These are phyloP conservation scores for Phyllosticta citribraziliensis DNA, from an alignment of 2,329 filamentous ascomycete genomes.

Conservation along the genomic window DNA sequence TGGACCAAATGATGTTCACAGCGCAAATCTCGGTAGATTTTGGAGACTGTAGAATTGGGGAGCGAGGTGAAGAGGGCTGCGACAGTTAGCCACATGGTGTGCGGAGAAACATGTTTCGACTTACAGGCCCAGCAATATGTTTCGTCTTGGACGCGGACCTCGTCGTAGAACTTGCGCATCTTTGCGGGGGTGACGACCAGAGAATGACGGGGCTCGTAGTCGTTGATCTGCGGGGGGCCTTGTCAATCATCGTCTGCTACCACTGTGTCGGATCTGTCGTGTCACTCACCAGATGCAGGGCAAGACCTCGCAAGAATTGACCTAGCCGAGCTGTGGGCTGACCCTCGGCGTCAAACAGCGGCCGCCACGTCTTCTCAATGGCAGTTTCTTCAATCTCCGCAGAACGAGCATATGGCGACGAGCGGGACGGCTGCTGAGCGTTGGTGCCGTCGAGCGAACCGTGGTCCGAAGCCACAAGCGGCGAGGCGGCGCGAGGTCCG, in stretches of 20 bases:
- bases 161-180: conserved; percentile 62
- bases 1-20: conserved; percentile 42
- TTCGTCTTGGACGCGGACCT: conserved; percentile 55
- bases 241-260: neutral
- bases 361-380: conserved; percentile 64
- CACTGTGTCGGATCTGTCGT: neutral
- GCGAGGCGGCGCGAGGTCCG: conserved; percentile 15
- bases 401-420: conserved; percentile 17
- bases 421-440: neutral
- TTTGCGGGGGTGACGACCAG: conserved; percentile 69
- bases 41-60: conserved; percentile 30
- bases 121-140: conserved; percentile 58
- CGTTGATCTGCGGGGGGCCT: conserved; percentile 46
- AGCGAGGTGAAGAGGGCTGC: conserved; percentile 35
- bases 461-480: conserved; percentile 4
- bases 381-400: conserved; percentile 27
- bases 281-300: conserved; percentile 56
- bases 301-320: conserved; percentile 64
- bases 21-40: conserved; percentile 37
- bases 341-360: conserved; percentile 59
- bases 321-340: conserved; percentile 58
- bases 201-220: conserved; percentile 56
- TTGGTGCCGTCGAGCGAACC: conserved; percentile 4
- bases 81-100: neutral
- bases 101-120: conserved; percentile 15